A percentile compares a stretch with the other conserved stretches of the same genome.
Evolutionary conservation across 2,329 filamentous ascomycete genomes (phyloP).

Genomic region (Aureobasidium sp.): DNA sequence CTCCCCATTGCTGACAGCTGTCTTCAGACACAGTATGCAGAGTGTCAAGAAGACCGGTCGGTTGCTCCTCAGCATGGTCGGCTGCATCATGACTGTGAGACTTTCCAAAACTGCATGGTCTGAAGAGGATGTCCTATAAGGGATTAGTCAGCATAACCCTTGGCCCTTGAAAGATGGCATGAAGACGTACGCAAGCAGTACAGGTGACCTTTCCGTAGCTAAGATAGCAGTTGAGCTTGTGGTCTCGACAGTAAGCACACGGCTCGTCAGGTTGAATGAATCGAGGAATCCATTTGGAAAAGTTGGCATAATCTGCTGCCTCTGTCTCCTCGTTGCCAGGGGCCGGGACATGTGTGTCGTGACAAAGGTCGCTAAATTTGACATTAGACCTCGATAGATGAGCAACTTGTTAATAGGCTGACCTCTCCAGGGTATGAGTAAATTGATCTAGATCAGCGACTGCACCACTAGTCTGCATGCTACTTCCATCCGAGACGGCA

Average conservation of each 20-base stretch:
- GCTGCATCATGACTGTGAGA: constrained; percentile 23
- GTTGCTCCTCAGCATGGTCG: constrained; percentile 17
- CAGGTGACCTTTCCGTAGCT: constrained; percentile 34
- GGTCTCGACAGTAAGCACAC: constrained; percentile 43
- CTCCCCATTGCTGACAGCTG: constrained; percentile 27
- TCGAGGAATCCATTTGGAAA: constrained; percentile 41
- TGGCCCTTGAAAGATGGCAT: background rate
- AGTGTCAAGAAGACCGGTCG: constrained; percentile 38
- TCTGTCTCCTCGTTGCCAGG: background rate
- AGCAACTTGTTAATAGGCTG: background rate
- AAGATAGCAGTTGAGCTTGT: constrained; percentile 42
- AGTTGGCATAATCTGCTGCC: constrained; percentile 34
- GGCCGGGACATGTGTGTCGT: background rate
- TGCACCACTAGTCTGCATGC: constrained; percentile 7
- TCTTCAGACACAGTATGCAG: constrained; percentile 43
- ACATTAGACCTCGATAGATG: background rate
- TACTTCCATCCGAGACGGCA: constrained; percentile 13
- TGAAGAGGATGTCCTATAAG: constrained; percentile 35
- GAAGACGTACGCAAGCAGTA: constrained; percentile 34
- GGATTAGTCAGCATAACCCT: background rate
- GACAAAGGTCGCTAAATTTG: background rate
- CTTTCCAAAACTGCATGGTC: constrained; percentile 42
- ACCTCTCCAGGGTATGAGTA: constrained; percentile 4
- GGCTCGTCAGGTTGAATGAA: constrained; percentile 40
- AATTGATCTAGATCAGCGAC: constrained; percentile 2